Conservation (phyloP, 768 basidiomycete genomes). For the Russula sp. region DNA sequence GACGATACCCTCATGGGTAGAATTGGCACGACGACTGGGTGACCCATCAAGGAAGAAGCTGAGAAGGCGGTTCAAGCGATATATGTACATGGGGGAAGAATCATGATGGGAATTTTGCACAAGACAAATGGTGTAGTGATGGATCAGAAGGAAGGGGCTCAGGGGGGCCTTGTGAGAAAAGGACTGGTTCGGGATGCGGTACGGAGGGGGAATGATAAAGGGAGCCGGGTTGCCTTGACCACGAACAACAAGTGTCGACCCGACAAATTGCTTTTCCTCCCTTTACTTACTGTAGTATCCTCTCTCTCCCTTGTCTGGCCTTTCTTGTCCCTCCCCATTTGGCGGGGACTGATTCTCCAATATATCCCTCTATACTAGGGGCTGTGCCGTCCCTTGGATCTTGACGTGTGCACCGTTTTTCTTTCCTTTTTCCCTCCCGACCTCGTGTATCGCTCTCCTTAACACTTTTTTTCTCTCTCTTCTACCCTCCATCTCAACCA, state of each 20-base stretch:
- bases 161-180: conserved; percentile 13
- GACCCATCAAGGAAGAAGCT: conserved; percentile 46
- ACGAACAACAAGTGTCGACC: conserved; percentile 35
- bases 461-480: not conserved
- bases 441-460: conserved; percentile 6
- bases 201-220: conserved; percentile 19
- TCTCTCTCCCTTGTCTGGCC: conserved; percentile 13
- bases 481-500: conserved; percentile 24
- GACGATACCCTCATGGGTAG: conserved; percentile 71
- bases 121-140: conserved; percentile 1
- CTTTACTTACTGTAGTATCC: conserved; percentile 16
- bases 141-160: conserved; percentile 1
- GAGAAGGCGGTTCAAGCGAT: conserved; percentile 57
- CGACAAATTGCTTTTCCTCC: conserved; percentile 18
- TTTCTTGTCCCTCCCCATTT: conserved; percentile 19
- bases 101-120: conserved; percentile 6
- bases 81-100: conserved; percentile 61
- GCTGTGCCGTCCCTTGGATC: conserved; percentile 10
- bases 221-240: conserved; percentile 45
- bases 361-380: conserved; percentile 23
- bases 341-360: conserved; percentile 14
- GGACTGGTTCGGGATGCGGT: conserved; percentile 20
- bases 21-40: conserved; percentile 57
- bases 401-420: conserved; percentile 23
- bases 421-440: conserved; percentile 18